Percentiles rank a stretch among this genome's conserved stretches.
These are phyloP conservation scores for Scenedesmus sp. DNA, from an alignment of 163 green algal genomes.

Conservation along the genomic window DNA sequence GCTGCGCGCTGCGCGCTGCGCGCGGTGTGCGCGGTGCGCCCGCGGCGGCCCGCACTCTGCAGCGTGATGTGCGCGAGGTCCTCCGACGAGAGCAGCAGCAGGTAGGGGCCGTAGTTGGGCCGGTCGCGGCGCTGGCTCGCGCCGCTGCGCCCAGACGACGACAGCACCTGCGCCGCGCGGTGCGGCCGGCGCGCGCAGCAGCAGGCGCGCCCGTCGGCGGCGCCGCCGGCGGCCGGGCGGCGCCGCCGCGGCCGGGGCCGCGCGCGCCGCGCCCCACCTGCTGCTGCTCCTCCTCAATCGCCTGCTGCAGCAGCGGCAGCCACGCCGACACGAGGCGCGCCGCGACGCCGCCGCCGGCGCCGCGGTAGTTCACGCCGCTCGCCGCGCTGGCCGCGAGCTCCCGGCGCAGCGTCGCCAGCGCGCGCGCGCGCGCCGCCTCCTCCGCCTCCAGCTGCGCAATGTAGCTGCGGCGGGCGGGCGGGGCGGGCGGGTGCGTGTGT, in stretches of 20 bases:
- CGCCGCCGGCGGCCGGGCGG: too few species aligned
- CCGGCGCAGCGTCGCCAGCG: conserved; percentile 2
- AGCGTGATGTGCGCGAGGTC: conserved; percentile 54
- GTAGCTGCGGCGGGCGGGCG: background rate
- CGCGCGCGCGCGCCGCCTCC: conserved; percentile 10
- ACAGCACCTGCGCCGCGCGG: background rate
- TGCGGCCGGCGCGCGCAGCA: background rate
- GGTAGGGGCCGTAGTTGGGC: conserved; percentile 66
- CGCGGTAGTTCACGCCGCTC: background rate
- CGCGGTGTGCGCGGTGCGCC: background rate
- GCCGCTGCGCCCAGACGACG: background rate
- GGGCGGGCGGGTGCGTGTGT: background rate
- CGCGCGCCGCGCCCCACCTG: conserved; percentile 8
- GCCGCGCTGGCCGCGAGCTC: background rate
- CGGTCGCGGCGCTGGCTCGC: conserved; percentile 46
- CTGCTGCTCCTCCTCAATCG: conserved; percentile 37
- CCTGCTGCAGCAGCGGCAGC: conserved; percentile 29
- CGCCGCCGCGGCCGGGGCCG: background rate
- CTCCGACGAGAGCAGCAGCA: conserved; percentile 63
- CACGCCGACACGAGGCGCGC: conserved; percentile 9
- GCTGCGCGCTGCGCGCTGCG: too few species aligned
- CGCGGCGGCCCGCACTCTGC: background rate
- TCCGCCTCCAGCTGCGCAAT: conserved; percentile 34
- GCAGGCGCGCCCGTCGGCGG: background rate
- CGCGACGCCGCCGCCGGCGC: conserved; percentile 1